Evolutionary conservation across 2,329 filamentous ascomycete species (phyloP).

Genomic region (Fusarium goolgardi): DNA sequence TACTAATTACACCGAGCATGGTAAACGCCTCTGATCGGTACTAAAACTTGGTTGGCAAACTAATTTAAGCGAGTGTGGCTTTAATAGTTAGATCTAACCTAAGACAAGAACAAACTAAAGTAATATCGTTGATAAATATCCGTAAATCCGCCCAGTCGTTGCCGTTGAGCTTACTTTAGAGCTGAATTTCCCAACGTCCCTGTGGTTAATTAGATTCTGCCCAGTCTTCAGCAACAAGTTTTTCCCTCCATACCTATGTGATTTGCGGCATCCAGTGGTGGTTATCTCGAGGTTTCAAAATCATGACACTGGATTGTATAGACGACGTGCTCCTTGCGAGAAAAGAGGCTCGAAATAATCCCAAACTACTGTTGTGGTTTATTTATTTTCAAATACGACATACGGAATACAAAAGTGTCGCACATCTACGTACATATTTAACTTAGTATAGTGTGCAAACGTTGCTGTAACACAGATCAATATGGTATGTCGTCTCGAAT

Average conservation of each 20-base stretch:
- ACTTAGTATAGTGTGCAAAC: background rate
- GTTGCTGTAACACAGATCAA: background rate
- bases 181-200: background rate
- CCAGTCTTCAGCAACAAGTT: background rate
- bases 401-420: background rate
- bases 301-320: background rate
- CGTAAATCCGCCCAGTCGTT: background rate
- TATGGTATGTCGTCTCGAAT: background rate
- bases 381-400: background rate
- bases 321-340: too few relatives aligned
- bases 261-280: background rate
- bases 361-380: background rate
- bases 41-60: constrained; percentile 13
- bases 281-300: background rate
- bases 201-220: background rate
- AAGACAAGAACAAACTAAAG: constrained; percentile 24
- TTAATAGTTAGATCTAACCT: constrained; percentile 31
- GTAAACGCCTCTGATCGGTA: background rate
- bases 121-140: background rate
- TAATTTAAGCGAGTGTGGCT: constrained; percentile 18
- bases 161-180: background rate
- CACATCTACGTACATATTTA: background rate
- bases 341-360: background rate
- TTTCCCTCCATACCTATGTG: too few relatives aligned
- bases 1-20: constrained; percentile 17